phyloP scores from a whole-genome alignment of 768 basidiomycete genomes.

The Coprinopsis cinerea region DNA sequence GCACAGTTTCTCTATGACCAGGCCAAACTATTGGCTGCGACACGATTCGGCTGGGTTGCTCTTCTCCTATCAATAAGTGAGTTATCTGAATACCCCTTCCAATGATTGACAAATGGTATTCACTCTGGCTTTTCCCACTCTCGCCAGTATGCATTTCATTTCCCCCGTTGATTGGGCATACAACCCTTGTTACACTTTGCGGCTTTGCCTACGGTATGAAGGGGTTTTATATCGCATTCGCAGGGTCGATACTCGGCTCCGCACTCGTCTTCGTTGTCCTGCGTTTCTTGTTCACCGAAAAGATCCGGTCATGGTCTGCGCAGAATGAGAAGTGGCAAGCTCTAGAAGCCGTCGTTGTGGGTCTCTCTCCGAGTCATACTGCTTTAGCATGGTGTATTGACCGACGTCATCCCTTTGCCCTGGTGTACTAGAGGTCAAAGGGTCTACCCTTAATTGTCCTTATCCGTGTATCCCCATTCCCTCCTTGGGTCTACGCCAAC shows the following conservation, averaged over 20 bases:
- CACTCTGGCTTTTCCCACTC: too few relatives aligned
- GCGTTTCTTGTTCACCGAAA: slow-evolving; percentile 49
- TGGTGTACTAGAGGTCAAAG: slow-evolving; percentile 47
- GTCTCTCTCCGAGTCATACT: slow-evolving; percentile 15
- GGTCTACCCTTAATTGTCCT: slow-evolving; percentile 80
- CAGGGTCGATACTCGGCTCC: slow-evolving; percentile 59
- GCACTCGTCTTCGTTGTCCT: slow-evolving; percentile 55
- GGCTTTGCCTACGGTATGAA: slow-evolving; percentile 82
- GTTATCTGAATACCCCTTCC: too few relatives aligned
- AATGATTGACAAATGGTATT: too few relatives aligned
- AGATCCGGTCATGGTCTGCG: slow-evolving; percentile 53
- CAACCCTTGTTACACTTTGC: slow-evolving; percentile 58
- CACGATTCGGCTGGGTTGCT: slow-evolving; percentile 57
- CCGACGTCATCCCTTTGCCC: background rate
- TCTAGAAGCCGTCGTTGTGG: slow-evolving; percentile 67
- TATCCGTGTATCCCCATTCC: slow-evolving; percentile 76
- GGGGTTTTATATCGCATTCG: slow-evolving; percentile 63
- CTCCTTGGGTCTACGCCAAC: slow-evolving; percentile 87
- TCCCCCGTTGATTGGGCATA: slow-evolving; percentile 63
- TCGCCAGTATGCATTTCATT: slow-evolving; percentile 43
- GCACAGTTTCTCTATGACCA: slow-evolving; percentile 68
- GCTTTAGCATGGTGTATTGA: background rate
- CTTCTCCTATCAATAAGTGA: slow-evolving; percentile 48
- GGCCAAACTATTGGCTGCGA: slow-evolving; percentile 53
- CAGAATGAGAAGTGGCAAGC: slow-evolving; percentile 73